phyloP scores from a whole-genome alignment of 1,284 basidiomycete genomes.

The Ustilago lituana region DNA sequence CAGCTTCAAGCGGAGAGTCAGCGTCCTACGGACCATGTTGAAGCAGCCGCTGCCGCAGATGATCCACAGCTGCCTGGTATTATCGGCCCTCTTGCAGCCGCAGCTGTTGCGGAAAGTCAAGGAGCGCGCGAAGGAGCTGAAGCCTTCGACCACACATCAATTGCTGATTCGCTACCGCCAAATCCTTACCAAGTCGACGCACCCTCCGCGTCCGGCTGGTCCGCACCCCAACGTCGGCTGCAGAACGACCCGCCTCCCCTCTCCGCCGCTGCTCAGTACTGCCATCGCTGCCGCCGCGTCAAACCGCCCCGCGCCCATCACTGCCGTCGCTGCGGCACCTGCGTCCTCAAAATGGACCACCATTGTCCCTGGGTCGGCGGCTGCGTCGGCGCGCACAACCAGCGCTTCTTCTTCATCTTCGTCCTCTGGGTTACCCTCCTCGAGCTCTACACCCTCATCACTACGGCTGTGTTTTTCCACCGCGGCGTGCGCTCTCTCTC shows the following conservation, averaged over 20 bases:
- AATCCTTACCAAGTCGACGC: not conserved
- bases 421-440: conserved; percentile 73
- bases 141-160: not conserved
- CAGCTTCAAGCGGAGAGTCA: not conserved
- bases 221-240: conserved; percentile 21
- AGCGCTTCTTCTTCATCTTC: conserved; percentile 82
- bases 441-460: conserved; percentile 73
- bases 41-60: not conserved
- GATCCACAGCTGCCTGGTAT: conserved; percentile 26
- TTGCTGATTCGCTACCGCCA: not conserved
- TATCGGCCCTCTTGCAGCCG: conserved; percentile 23
- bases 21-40: not conserved
- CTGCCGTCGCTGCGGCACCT: conserved; percentile 78
- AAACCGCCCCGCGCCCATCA: conserved; percentile 80
- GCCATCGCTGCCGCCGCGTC: conserved; percentile 69
- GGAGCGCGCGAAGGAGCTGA: conserved; percentile 3
- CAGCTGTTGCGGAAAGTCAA: conserved; percentile 15
- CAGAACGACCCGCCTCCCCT: conserved; percentile 32
- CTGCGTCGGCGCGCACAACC: conserved; percentile 82
- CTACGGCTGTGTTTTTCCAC: conserved; percentile 67
- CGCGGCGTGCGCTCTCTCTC: conserved; percentile 46
- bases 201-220: conserved; percentile 7
- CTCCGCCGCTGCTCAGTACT: conserved; percentile 51
- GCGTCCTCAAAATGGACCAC: conserved; percentile 79
- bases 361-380: conserved; percentile 79